A percentile compares a stretch with the other conserved stretches of the same genome.
Conservation (phyloP, 768 basidiomycete species). For the Podaxis carcinomalis region DNA sequence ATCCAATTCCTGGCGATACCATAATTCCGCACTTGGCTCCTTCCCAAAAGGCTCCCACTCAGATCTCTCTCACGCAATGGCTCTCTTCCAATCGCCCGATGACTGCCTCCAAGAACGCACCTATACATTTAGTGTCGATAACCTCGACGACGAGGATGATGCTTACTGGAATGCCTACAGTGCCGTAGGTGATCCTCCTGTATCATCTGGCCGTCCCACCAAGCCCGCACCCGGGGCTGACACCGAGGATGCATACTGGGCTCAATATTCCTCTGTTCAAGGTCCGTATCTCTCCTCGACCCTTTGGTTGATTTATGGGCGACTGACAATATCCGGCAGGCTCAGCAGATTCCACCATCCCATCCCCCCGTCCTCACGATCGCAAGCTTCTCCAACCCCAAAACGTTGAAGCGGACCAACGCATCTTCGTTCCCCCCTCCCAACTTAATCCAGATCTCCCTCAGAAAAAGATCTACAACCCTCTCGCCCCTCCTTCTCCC, state of each 20-base stretch:
- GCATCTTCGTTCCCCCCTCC: conserved; percentile 28
- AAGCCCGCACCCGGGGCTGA: conserved; percentile 20
- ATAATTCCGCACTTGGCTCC: conserved; percentile 66
- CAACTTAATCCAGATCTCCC: conserved; percentile 22
- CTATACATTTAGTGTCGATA: conserved; percentile 19
- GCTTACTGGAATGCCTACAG: conserved; percentile 71
- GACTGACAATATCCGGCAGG: conserved; percentile 33
- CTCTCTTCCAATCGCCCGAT: conserved; percentile 22
- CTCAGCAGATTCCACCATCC: conserved; percentile 67
- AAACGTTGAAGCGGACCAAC: conserved; percentile 15
- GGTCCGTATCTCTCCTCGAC: conserved; percentile 34
- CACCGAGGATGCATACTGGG: conserved; percentile 71
- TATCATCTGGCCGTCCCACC: conserved; percentile 7
- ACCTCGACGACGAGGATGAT: conserved; percentile 38
- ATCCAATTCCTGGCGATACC: conserved; percentile 58
- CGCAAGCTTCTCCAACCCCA: conserved; percentile 18
- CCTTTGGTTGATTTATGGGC: background rate
- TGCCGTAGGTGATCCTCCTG: conserved; percentile 26
- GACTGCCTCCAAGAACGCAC: conserved; percentile 28
- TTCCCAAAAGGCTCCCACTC: conserved; percentile 46
- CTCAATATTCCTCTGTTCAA: conserved; percentile 65
- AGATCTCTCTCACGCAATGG: conserved; percentile 25
- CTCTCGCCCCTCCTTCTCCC: conserved; percentile 39
- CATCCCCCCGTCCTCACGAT: conserved; percentile 39
- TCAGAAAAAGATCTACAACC: conserved; percentile 30